These are phyloP conservation scores for Melampsora larici-populina DNA, from an alignment of 1,284 basidiomycete genomes.

Conservation along the genomic window DNA sequence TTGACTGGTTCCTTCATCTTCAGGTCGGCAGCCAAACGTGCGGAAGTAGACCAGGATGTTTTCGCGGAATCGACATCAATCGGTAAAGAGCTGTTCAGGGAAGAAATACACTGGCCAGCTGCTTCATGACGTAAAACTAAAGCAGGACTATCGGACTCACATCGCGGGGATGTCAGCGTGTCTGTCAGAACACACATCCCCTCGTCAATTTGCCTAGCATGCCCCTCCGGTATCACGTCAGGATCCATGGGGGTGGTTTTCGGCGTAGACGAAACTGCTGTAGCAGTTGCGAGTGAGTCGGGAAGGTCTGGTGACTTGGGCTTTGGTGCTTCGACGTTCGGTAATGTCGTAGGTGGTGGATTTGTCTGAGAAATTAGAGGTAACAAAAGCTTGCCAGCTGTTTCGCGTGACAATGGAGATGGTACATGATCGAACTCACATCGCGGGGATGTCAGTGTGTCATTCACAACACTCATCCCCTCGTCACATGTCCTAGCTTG, in stretches of 20 bases:
- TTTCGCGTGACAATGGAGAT: background rate
- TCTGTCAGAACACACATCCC: background rate
- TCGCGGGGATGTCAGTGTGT: conserved; percentile 10
- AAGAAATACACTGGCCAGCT: background rate
- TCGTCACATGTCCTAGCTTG: background rate
- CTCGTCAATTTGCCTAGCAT: background rate
- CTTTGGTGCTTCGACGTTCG: too few relatives aligned
- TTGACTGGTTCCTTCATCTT: background rate
- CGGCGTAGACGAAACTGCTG: conserved; percentile 4
- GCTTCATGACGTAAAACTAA: background rate
- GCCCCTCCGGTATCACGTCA: background rate
- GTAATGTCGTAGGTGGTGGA: too few relatives aligned
- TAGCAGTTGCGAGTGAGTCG: background rate
- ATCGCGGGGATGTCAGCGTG: too few relatives aligned
- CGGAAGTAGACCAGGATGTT: too few relatives aligned
- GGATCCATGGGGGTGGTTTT: background rate
- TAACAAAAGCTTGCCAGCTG: background rate
- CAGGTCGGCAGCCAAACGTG: too few relatives aligned
- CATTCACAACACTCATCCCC: background rate
- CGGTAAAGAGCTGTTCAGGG: too few relatives aligned
- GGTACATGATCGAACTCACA: background rate
- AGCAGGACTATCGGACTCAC: background rate
- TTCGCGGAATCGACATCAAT: too few relatives aligned
- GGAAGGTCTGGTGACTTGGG: too few relatives aligned
- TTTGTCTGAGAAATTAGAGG: background rate